Conservation (phyloP, 805 yeast species). For the Torulaspora gathmanii region DNA sequence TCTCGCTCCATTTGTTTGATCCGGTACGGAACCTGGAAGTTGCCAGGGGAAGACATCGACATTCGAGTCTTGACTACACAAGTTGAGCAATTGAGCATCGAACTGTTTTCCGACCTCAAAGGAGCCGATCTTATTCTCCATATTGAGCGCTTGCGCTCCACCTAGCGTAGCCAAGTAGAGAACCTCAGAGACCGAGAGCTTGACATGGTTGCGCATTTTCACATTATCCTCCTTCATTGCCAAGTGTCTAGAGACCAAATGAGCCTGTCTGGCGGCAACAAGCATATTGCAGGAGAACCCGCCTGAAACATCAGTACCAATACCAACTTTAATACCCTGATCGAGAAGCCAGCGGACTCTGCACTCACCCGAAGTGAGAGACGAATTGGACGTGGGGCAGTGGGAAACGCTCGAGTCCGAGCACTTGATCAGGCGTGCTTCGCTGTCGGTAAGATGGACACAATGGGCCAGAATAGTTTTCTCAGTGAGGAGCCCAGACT, state of each 20-base stretch:
- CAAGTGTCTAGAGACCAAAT: conserved; percentile 64
- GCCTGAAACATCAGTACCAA: conserved; percentile 79
- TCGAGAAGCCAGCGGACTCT: conserved; percentile 66
- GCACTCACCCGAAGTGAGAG: conserved; percentile 87
- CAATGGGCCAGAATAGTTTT: conserved; percentile 88
- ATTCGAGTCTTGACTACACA: conserved; percentile 49
- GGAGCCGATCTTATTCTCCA: conserved; percentile 57
- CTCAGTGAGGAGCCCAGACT: conserved; percentile 51
- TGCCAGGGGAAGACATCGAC: conserved; percentile 79
- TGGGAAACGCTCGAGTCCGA: conserved; percentile 74
- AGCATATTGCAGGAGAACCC: conserved; percentile 67
- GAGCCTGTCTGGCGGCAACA: conserved; percentile 62
- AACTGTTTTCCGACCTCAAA: conserved; percentile 75
- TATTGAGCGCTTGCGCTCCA: conserved; percentile 72
- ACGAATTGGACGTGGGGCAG: conserved; percentile 88
- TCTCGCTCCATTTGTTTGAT: conserved; percentile 2
- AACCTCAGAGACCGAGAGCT: conserved; percentile 64
- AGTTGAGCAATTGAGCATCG: conserved; percentile 76
- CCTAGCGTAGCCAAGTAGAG: conserved; percentile 81
- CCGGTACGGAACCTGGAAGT: conserved; percentile 35
- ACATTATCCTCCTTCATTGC: conserved; percentile 51
- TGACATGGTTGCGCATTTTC: conserved; percentile 34
- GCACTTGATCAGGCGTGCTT: conserved; percentile 50
- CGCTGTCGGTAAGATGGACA: conserved; percentile 64
- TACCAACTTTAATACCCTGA: conserved; percentile 65